Conservation (phyloP, 164 flowering plant species). For the Santalum album region DNA sequence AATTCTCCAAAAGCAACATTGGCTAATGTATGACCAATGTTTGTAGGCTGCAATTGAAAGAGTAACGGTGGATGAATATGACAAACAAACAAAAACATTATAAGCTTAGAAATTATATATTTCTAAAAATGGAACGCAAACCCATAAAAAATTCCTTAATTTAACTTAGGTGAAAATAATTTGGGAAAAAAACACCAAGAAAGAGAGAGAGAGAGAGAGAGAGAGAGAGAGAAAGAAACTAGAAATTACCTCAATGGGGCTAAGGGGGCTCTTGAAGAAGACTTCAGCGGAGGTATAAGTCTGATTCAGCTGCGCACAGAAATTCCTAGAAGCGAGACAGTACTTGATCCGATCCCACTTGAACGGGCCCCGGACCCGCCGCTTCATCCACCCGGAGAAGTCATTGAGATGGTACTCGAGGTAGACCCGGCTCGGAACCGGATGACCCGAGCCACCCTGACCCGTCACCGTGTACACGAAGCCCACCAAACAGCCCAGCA, state of each 20-base stretch:
- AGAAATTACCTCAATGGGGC: constrained; percentile 63
- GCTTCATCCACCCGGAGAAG: constrained; percentile 62
- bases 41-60: too few relatives aligned
- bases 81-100: too few relatives aligned
- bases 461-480: constrained; percentile 69
- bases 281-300: constrained; percentile 61
- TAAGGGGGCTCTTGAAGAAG: constrained; percentile 71
- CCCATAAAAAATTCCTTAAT: too few relatives aligned
- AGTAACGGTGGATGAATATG: too few relatives aligned
- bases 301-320: constrained; percentile 70
- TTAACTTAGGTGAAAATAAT: too few relatives aligned
- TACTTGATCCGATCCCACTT: constrained; percentile 76
- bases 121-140: too few relatives aligned
- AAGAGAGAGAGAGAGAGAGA: neutral
- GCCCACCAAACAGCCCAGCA: constrained; percentile 51
- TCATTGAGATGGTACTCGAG: constrained; percentile 72
- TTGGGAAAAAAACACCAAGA: neutral
- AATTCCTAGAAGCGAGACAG: constrained; percentile 54
- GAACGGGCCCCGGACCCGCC: constrained; percentile 50
- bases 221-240: neutral
- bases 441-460: constrained; percentile 54
- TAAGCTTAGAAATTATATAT: too few relatives aligned
- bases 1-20: too few relatives aligned
- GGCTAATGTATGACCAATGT: too few relatives aligned
- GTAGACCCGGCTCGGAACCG: constrained; percentile 65